Percentiles rank a stretch among this genome's conserved stretches.
Evolutionary conservation across 768 basidiomycete species (phyloP).

Genomic region (Russula abietina): DNA sequence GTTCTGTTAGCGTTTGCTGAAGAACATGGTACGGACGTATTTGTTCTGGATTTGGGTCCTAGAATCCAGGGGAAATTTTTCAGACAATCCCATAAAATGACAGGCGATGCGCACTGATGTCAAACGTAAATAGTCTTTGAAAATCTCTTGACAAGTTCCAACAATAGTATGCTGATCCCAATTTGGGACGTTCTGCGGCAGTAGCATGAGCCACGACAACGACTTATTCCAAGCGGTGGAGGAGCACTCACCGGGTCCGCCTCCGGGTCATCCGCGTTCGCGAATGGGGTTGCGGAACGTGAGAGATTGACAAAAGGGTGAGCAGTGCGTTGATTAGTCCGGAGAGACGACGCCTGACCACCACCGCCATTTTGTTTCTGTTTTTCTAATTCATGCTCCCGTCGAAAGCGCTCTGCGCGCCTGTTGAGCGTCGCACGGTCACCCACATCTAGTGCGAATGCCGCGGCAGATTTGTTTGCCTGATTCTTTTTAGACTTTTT

Average conservation of each 20-base stretch:
- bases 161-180: slow-evolving; percentile 97
- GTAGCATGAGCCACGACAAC: not conserved
- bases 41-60: slow-evolving; percentile 93
- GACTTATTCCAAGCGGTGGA: not conserved
- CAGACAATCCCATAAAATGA: slow-evolving; percentile 1
- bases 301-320: slow-evolving; percentile 42
- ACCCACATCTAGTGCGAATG: slow-evolving; percentile 43
- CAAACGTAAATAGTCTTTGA: slow-evolving; percentile 93
- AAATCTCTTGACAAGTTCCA: slow-evolving; percentile 80
- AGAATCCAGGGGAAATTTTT: slow-evolving; percentile 1
- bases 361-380: slow-evolving; percentile 44
- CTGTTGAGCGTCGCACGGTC: slow-evolving; percentile 67
- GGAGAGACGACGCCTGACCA: slow-evolving; percentile 32
- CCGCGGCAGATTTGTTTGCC: slow-evolving; percentile 29
- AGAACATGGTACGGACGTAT: slow-evolving; percentile 86
- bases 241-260: slow-evolving; percentile 54
- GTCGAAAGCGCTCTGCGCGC: slow-evolving; percentile 83
- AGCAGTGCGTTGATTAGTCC: slow-evolving; percentile 40
- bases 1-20: slow-evolving; percentile 74
- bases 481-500: slow-evolving; percentile 57
- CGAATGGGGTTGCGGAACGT: slow-evolving; percentile 45
- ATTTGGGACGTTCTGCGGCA: slow-evolving; percentile 78
- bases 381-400: slow-evolving; percentile 82
- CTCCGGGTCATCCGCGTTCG: slow-evolving; percentile 60
- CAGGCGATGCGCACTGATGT: slow-evolving; percentile 61